Base-by-base conservation (phyloP, 2,329 filamentous ascomycete genomes). In the Microcyclospora tardicrescens region DNA sequence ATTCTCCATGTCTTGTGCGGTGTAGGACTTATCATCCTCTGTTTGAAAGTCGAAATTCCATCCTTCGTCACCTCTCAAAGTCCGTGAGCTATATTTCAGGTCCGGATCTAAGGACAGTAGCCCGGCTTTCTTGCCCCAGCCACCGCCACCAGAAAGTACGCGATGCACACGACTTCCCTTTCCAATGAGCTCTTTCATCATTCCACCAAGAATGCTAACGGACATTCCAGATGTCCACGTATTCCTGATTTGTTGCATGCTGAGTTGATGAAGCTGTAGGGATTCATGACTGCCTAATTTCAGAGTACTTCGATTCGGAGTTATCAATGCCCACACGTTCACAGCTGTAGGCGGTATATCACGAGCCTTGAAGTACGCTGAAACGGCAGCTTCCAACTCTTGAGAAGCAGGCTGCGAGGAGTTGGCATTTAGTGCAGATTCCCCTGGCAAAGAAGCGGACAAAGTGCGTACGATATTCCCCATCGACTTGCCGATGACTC, bases 41-140 rank as follows among this genome's bases (percentile, higher is more conserved):
- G 19, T 24, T 12, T 58, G 52, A 34, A 58, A 53, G 16, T 56
- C 42, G 43, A 57, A 75, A 66, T 63, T 61, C 46, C 75, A 68
- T 43, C 77, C 75, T 28, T 71, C 62, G 47, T 79, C 64, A 37
- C 68, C 63, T 14, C 73, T 67, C 28, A 75, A 63, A 30, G 70
- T 67, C 6, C 65, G 55, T 13, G 63, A 49, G n/a, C 61, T 62
- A 49, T 73, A 72, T 14, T 58, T 66, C 12, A 65, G 69, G 46
- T 84, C 72, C 3, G 84, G 82, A 52, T 91, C 84, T 3, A 93
- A 67, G 5, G 84, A 84, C 2, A 93, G 63, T 0, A 93, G 64
- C 0, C 84, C 84, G 50, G 81, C 77, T 57, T 89, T 91, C 40
- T 73, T 67, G 12, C 84, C 84, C 84, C 84, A 93, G 14, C 84